A percentile compares a stretch with the other conserved stretches of the same genome.
Conservation (phyloP, 345 rosid species). For the Hevea brasiliensis region DNA sequence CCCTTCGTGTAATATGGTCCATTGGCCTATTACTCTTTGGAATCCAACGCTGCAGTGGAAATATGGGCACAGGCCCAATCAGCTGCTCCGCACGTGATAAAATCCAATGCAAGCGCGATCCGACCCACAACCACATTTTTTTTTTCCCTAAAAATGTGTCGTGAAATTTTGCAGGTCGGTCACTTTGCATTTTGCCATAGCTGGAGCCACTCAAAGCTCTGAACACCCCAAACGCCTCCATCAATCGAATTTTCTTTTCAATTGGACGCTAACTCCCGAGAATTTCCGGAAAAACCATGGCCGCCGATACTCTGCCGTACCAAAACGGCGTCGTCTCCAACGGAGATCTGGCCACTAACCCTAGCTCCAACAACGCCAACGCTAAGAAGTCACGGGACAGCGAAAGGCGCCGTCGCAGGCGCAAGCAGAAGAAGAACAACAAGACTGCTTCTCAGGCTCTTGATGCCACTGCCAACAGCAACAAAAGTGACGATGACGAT, state of each 20-base stretch:
- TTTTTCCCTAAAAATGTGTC: too few species aligned
- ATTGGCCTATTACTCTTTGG: too few species aligned
- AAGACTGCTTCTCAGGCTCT: conserved; percentile 33
- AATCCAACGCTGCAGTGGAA: too few species aligned
- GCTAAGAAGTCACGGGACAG: conserved; percentile 70
- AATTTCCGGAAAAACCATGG: conserved; percentile 29
- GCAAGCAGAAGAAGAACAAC: conserved; percentile 94
- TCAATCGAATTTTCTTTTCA: neutral
- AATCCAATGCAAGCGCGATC: too few species aligned
- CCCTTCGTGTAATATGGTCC: too few species aligned
- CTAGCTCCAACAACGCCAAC: conserved; percentile 25
- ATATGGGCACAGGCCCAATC: too few species aligned
- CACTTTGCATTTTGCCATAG: too few species aligned
- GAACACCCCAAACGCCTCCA: neutral
- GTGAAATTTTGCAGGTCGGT: too few species aligned
- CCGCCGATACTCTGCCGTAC: conserved; percentile 48
- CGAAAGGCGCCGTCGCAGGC: conserved; percentile 93
- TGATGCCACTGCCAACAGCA: conserved; percentile 15
- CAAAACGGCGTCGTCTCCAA: conserved; percentile 45
- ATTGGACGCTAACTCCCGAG: too few species aligned
- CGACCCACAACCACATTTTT: too few species aligned
- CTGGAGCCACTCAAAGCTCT: neutral
- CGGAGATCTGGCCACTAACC: conserved; percentile 48
- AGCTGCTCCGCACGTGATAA: too few species aligned
- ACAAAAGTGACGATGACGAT: conserved; percentile 30